These are phyloP conservation scores for Babjeviella inositovora DNA, from an alignment of 805 yeast genomes.

Conservation along the genomic window DNA sequence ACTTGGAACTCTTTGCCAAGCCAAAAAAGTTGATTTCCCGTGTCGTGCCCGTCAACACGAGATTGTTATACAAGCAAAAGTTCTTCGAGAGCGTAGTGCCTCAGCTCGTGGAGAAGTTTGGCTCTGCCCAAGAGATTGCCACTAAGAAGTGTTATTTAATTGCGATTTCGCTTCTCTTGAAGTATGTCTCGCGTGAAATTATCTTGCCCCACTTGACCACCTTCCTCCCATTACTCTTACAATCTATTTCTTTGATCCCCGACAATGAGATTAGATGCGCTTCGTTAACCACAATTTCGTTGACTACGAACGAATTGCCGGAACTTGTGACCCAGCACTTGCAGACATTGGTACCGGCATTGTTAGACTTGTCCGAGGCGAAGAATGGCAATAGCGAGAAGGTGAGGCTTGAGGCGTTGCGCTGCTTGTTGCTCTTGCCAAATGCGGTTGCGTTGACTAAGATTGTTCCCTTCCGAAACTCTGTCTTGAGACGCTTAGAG, in stretches of 20 bases:
- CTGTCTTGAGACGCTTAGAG: slow-evolving; percentile 28
- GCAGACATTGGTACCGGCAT: slow-evolving; percentile 35
- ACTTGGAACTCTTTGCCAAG: slow-evolving; percentile 42
- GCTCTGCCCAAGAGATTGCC: slow-evolving; percentile 5
- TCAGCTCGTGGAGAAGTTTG: slow-evolving; percentile 29
- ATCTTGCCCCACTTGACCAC: slow-evolving; percentile 46
- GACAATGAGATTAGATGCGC: slow-evolving; percentile 37
- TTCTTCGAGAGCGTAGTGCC: slow-evolving; percentile 51
- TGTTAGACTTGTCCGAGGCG: slow-evolving; percentile 19
- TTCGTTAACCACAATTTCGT: slow-evolving; percentile 39
- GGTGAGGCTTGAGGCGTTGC: slow-evolving; percentile 40
- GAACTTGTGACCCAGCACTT: slow-evolving; percentile 36
- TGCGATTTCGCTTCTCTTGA: slow-evolving; percentile 52
- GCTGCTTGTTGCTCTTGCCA: slow-evolving; percentile 36
- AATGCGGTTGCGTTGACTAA: slow-evolving; percentile 15
- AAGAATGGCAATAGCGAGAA: slow-evolving; percentile 17
- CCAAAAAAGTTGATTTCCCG: slow-evolving; percentile 20
- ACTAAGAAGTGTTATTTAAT: slow-evolving; percentile 37
- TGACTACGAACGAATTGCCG: slow-evolving; percentile 39
- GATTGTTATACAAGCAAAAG: slow-evolving; percentile 67
- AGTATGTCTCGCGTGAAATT: slow-evolving; percentile 45
- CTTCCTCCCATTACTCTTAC: slow-evolving; percentile 59
- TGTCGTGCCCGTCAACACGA: slow-evolving; percentile 39
- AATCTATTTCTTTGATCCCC: slow-evolving; percentile 36
- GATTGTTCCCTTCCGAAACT: slow-evolving; percentile 32